A percentile compares a stretch with the other conserved stretches of the same genome.
Evolutionary conservation across 192 early-diverging fungal genomes (phyloP).

Genomic region (Powellomyces hirtus): DNA sequence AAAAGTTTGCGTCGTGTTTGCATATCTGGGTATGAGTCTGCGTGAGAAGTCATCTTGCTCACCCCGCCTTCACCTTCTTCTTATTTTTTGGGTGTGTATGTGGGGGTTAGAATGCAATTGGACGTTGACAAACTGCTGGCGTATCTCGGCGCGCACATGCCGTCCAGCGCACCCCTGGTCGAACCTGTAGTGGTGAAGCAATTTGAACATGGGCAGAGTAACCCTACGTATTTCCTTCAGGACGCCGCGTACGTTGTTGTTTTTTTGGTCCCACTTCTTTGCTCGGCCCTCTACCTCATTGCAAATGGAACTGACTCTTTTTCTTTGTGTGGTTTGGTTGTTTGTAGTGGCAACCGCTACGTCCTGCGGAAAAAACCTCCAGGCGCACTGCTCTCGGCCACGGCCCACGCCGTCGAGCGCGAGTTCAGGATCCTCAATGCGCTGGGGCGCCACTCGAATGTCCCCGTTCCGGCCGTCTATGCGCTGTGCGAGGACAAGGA

Average conservation of each 20-base stretch:
- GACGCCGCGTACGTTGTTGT: constrained; percentile 47
- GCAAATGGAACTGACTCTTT: no score
- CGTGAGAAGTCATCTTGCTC: background rate
- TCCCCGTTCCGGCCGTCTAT: constrained; percentile 89
- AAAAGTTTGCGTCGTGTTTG: no score
- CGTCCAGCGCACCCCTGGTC: constrained; percentile 36
- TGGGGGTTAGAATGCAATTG: constrained; percentile 47
- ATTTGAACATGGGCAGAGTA: constrained; percentile 91
- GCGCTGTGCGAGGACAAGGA: constrained; percentile 80
- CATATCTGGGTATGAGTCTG: background rate
- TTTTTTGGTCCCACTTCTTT: no score
- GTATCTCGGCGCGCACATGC: constrained; percentile 56
- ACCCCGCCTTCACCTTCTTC: background rate
- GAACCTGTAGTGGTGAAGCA: constrained; percentile 72
- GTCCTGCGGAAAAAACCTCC: constrained; percentile 93
- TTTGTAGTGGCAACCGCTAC: constrained; percentile 64
- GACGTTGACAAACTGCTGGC: constrained; percentile 56
- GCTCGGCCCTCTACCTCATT: no score
- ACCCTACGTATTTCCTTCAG: constrained; percentile 85
- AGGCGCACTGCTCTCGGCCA: constrained; percentile 77
- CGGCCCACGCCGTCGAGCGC: constrained; percentile 90
- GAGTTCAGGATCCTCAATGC: constrained; percentile 82
- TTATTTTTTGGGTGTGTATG: no score
- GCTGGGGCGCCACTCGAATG: constrained; percentile 65
- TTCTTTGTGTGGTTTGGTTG: no score